A percentile compares a stretch with the other conserved stretches of the same genome.
phyloP scores from a whole-genome alignment of 805 yeast species.

The Wickerhamomyces hampshirensis region DNA sequence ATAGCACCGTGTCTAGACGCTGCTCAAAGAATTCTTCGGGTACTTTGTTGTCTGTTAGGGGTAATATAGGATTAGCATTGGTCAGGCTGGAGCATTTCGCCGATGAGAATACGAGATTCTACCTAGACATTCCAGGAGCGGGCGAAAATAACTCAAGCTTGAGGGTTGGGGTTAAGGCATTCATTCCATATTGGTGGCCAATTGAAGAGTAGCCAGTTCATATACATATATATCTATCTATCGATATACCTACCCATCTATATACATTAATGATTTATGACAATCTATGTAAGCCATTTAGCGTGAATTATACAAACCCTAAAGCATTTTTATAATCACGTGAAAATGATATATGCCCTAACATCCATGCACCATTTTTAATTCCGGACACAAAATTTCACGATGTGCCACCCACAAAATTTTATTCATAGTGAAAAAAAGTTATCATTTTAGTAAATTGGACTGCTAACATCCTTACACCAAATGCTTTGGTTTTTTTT shows the following conservation, averaged over 20 bases:
- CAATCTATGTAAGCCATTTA: no score
- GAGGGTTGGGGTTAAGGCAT: conserved; percentile 44
- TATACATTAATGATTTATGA: not conserved
- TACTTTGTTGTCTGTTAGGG: conserved; percentile 48
- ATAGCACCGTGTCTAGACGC: conserved; percentile 6
- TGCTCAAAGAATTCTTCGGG: conserved; percentile 48
- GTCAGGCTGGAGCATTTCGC: conserved; percentile 44
- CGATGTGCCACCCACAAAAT: not conserved
- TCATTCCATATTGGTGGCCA: conserved; percentile 78
- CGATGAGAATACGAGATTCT: conserved; percentile 29
- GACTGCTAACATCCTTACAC: not conserved
- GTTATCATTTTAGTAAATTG: not conserved
- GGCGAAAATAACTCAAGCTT: conserved; percentile 18
- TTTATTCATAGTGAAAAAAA: not conserved
- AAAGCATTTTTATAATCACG: not conserved
- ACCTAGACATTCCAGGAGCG: conserved; percentile 25
- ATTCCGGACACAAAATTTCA: not conserved
- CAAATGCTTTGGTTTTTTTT: not conserved
- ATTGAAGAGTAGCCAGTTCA: conserved; percentile 7
- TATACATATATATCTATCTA: no score
- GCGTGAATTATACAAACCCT: no score
- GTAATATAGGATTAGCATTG: conserved; percentile 62
- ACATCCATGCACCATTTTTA: conserved; percentile 1
- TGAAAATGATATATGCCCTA: not conserved
- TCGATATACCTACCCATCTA: no score